Evolutionary conservation across 257 asterid species (phyloP).

Genomic region (Buddleja alternifolia): DNA sequence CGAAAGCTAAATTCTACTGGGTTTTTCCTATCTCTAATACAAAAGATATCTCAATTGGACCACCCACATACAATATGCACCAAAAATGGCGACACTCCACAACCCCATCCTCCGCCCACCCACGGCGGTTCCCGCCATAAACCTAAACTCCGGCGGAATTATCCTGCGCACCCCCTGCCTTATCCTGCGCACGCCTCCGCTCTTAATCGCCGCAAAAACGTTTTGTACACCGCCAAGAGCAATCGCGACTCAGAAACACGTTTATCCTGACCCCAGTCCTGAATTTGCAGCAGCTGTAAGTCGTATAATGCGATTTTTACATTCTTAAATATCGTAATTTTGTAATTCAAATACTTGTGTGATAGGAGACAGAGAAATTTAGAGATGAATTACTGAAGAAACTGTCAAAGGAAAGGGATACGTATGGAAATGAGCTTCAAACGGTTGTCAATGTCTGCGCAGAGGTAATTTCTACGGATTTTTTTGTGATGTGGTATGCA

Average conservation of each 20-base stretch:
- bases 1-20: too few relatives aligned
- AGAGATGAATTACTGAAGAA: slow-evolving; percentile 51
- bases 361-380: slow-evolving; percentile 65
- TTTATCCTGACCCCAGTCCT: slow-evolving; percentile 67
- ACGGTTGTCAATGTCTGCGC: slow-evolving; percentile 55
- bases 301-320: background rate
- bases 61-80: slow-evolving; percentile 12
- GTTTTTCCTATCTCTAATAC: too few relatives aligned
- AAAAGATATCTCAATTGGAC: background rate
- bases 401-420: slow-evolving; percentile 52
- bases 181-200: slow-evolving; percentile 28
- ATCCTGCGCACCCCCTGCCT: slow-evolving; percentile 19
- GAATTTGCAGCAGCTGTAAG: slow-evolving; percentile 64
- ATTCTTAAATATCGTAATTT: background rate
- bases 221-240: slow-evolving; percentile 33
- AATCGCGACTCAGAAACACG: slow-evolving; percentile 41
- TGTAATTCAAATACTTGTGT: background rate
- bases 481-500: too few relatives aligned
- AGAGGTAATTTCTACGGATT: slow-evolving; percentile 24
- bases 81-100: slow-evolving; percentile 33
- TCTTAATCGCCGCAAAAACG: slow-evolving; percentile 10
- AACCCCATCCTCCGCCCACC: slow-evolving; percentile 31
- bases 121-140: slow-evolving; percentile 50
- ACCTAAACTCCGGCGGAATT: slow-evolving; percentile 13
- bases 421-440: slow-evolving; percentile 54